Evolutionary conservation across 1,139 yeast genomes (phyloP), one percentile per base, ranked within the genome.

Genomic region (Meyerozyma elateridarum): DNA sequence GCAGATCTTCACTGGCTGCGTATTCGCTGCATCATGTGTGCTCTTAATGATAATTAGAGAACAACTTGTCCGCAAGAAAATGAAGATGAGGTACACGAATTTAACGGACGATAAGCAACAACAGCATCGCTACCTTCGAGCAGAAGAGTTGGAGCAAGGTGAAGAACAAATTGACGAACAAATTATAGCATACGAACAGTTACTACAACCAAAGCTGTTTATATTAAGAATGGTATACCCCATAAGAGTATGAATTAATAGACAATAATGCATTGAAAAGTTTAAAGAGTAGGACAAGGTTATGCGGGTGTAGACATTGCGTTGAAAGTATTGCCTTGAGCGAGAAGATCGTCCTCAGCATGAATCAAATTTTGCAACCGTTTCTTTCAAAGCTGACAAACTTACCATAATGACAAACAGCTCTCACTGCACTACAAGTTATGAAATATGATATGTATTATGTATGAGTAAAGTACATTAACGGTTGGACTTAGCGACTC

Each of bases 401-500:
- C n/a, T n/a, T n/a, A n/a, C n/a, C n/a, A n/a, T n/a, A n/a, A n/a
- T n/a, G n/a, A n/a, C n/a, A n/a, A n/a, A n/a, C n/a, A n/a, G n/a
- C n/a, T n/a, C n/a, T n/a, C n/a, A n/a, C n/a, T n/a, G n/a, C n/a
- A n/a, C 9, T 8, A 19, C 9, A 19, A 7, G 20, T 19, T 9
- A 19, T 7, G 9, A 24, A 24, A 24, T 24, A 24, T 24, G 27
- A 24, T 18, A 24, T 24, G 27, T 15, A 24, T 24, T 24, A 24
- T 24, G 27, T 24, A 24, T 7, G 37, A 15, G 15, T 24, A 24
- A 24, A 18, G 15, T 24, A 24, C 40, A 21, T 84, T 91, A 91
- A 87, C 98, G 97, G 95, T 91, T 91, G 71, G 97, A 88, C 79
- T 91, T 91, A 71, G 98, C 98, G 73, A 91, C 98, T 85, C 98